Conservation (phyloP, 352 stramenopile genomes). For the Globisporangium yorkense region DNA sequence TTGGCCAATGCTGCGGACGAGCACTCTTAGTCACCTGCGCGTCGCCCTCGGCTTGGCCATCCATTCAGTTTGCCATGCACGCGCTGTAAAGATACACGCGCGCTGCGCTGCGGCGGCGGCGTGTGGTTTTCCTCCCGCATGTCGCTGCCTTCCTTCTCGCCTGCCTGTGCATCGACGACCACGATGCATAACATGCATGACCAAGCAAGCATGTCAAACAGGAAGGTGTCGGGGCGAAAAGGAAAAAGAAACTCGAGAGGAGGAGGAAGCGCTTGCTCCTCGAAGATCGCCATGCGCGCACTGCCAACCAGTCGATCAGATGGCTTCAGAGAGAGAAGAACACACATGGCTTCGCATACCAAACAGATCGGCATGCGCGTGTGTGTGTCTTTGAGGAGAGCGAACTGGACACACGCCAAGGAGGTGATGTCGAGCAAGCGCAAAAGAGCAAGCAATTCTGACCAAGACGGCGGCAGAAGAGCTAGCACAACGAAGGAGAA, state of each 20-base stretch:
- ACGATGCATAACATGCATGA: no score
- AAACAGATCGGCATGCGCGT: no score
- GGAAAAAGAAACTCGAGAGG: neutral
- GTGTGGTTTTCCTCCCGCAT: no score
- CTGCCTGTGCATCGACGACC: no score
- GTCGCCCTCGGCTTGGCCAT: no score
- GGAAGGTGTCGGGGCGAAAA: no score
- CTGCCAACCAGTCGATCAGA: neutral
- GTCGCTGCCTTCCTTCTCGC: no score
- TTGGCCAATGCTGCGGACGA: no score
- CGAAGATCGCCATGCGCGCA: neutral
- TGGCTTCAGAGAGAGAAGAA: neutral
- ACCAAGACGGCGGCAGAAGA: neutral
- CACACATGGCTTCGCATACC: constrained; percentile 2
- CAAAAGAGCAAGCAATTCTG: neutral
- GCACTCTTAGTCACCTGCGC: no score
- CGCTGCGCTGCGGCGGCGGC: neutral
- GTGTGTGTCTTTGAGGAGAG: neutral
- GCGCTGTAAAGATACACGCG: constrained; percentile 2
- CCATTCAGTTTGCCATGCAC: neutral
- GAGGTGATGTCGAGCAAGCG: no score
- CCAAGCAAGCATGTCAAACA: no score
- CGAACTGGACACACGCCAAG: neutral
- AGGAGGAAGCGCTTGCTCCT: neutral
- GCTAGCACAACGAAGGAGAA: neutral